Evolutionary conservation across 352 stramenopile species (phyloP).

Genomic region (Pythium aquatile): DNA sequence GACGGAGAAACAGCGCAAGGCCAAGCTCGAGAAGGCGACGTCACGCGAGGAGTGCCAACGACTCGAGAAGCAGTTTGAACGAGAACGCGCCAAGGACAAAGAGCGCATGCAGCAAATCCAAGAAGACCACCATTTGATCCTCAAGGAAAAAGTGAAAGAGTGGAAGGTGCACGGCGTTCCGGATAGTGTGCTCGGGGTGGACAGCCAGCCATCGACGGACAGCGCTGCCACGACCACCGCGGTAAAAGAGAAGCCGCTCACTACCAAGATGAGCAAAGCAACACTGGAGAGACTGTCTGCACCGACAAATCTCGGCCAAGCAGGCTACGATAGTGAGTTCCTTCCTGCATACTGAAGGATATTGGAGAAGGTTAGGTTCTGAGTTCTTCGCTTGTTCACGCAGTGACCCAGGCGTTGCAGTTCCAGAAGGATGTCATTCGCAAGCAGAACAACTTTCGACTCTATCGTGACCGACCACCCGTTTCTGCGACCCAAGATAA

Average conservation of each 20-base stretch:
- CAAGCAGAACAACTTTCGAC: conserved; percentile 40
- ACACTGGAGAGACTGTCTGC: conserved; percentile 43
- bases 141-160: conserved; percentile 49
- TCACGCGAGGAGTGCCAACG: conserved; percentile 46
- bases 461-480: conserved; percentile 26
- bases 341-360: not conserved
- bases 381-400: not conserved
- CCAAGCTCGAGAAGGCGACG: conserved; percentile 34
- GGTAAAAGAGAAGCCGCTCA: conserved; percentile 28
- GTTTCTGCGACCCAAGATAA: conserved; percentile 27
- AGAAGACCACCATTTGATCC: conserved; percentile 52
- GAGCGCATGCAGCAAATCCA: conserved; percentile 59
- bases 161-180: conserved; percentile 43
- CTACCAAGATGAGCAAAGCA: conserved; percentile 34
- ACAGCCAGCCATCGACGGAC: not conserved
- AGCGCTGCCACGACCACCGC: not conserved
- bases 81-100: conserved; percentile 43
- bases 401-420: conserved; percentile 35
- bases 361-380: not conserved
- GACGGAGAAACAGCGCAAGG: conserved; percentile 49
- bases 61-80: conserved; percentile 52
- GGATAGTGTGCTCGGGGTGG: conserved; percentile 4
- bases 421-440: conserved; percentile 54
- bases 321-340: conserved; percentile 4
- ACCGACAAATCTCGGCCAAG: not conserved